Percentiles rank a stretch among this genome's conserved stretches.
These are phyloP conservation scores for Mycosarcoma mackinlayi DNA, from an alignment of 1,284 basidiomycete genomes.

Conservation along the genomic window DNA sequence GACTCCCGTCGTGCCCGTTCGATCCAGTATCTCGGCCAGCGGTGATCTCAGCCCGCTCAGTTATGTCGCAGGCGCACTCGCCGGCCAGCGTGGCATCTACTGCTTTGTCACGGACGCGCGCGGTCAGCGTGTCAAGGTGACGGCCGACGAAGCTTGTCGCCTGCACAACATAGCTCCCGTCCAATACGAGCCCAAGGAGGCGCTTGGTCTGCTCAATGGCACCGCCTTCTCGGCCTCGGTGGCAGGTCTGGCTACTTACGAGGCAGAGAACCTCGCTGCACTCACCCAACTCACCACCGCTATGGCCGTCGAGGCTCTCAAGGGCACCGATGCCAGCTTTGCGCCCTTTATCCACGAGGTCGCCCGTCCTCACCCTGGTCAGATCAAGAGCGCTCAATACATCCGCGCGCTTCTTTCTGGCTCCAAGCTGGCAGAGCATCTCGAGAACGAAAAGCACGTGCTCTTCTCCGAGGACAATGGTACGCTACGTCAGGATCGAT, in stretches of 20 bases:
- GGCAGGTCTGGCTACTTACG: conserved; percentile 74
- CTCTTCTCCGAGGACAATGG: conserved; percentile 78
- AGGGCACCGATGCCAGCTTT: conserved; percentile 56
- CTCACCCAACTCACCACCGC: conserved; percentile 83
- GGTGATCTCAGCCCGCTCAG: conserved; percentile 72
- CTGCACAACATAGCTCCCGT: conserved; percentile 77
- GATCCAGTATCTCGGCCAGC: conserved; percentile 83
- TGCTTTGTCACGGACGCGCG: conserved; percentile 39
- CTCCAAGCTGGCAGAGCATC: conserved; percentile 76
- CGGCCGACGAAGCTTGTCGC: conserved; percentile 43
- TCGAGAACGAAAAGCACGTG: conserved; percentile 74
- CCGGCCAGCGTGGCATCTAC: conserved; percentile 55
- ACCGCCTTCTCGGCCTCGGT: conserved; percentile 79
- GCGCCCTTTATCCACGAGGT: conserved; percentile 78
- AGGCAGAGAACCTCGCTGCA: conserved; percentile 78
- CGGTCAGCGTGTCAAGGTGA: conserved; percentile 43
- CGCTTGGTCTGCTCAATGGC: conserved; percentile 75
- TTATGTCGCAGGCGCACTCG: conserved; percentile 75
- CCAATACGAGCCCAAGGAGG: conserved; percentile 81
- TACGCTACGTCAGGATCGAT: conserved; percentile 79
- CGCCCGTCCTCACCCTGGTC: conserved; percentile 86
- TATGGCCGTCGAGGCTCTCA: conserved; percentile 78
- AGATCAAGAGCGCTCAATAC: conserved; percentile 70
- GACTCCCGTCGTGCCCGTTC: conserved; percentile 83
- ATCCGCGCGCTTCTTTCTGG: conserved; percentile 73